Conservation (phyloP, 768 basidiomycete species). For the Mycena pura region DNA sequence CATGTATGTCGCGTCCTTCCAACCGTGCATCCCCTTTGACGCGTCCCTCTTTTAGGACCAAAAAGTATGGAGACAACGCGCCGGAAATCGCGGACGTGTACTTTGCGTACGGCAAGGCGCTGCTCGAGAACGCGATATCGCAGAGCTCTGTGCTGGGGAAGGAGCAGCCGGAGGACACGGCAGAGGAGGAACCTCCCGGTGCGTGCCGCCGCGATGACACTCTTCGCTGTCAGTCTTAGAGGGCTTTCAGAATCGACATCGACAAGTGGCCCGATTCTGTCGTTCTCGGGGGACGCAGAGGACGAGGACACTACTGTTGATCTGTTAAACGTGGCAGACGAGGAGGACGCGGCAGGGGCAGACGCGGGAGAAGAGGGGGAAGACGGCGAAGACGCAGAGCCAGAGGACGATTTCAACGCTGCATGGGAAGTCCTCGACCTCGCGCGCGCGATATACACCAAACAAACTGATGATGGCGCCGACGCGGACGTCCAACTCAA, state of each 20-base stretch:
- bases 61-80: slow-evolving; percentile 78
- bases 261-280: slow-evolving; percentile 66
- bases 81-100: slow-evolving; percentile 88
- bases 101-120: slow-evolving; percentile 89
- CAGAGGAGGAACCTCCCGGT: slow-evolving; percentile 38
- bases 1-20: slow-evolving; percentile 62
- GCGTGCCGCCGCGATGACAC: slow-evolving; percentile 9
- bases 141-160: slow-evolving; percentile 90
- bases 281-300: slow-evolving; percentile 83
- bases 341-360: slow-evolving; percentile 50
- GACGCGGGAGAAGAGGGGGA: slow-evolving; percentile 52
- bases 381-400: slow-evolving; percentile 75
- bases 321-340: slow-evolving; percentile 37
- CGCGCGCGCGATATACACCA: slow-evolving; percentile 85
- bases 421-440: slow-evolving; percentile 99
- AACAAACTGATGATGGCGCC: slow-evolving; percentile 58
- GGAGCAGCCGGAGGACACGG: slow-evolving; percentile 69
- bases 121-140: slow-evolving; percentile 90
- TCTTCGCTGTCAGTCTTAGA: slow-evolving; percentile 6
- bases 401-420: slow-evolving; percentile 97
- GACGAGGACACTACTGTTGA: slow-evolving; percentile 42
- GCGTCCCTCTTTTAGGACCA: slow-evolving; percentile 57
- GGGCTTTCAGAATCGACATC: slow-evolving; percentile 23
- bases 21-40: slow-evolving; percentile 20
- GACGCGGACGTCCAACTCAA: slow-evolving; percentile 74